These are phyloP conservation scores for Glycine soja DNA, from an alignment of 306 rosid species.

Conservation along the genomic window DNA sequence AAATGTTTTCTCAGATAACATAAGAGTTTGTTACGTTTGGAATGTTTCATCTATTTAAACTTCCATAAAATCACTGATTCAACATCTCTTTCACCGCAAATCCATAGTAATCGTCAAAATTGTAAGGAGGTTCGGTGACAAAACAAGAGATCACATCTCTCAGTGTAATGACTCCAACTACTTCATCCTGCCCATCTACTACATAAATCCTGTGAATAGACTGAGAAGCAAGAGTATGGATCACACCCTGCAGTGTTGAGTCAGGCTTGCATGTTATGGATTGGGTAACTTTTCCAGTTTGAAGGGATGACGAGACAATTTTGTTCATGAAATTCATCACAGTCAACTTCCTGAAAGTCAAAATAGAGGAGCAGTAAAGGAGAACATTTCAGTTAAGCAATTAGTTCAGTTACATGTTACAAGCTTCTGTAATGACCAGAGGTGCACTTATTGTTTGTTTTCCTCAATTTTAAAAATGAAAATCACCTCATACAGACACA, in stretches of 20 bases:
- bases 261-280: conserved; percentile 77
- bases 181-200: conserved; percentile 60
- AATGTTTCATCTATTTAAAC: conserved; percentile 23
- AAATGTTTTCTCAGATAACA: conserved; percentile 42
- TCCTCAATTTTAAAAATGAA: not conserved
- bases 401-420: conserved; percentile 29
- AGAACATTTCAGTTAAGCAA: conserved; percentile 32
- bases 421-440: conserved; percentile 30
- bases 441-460: conserved; percentile 11
- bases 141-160: conserved; percentile 96
- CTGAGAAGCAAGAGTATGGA: conserved; percentile 73
- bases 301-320: conserved; percentile 48
- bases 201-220: conserved; percentile 84
- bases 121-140: conserved; percentile 75
- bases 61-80: conserved; percentile 50
- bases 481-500: conserved; percentile 19
- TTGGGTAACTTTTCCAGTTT: conserved; percentile 54
- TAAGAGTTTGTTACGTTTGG: conserved; percentile 38
- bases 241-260: conserved; percentile 67
- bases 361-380: conserved; percentile 30
- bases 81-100: conserved; percentile 74
- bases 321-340: conserved; percentile 73
- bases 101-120: conserved; percentile 69
- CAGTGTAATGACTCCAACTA: conserved; percentile 78
- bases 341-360: conserved; percentile 73